Base-by-base conservation (phyloP, 1,139 yeast genomes). In the Blastobotrys malaysiensis region DNA sequence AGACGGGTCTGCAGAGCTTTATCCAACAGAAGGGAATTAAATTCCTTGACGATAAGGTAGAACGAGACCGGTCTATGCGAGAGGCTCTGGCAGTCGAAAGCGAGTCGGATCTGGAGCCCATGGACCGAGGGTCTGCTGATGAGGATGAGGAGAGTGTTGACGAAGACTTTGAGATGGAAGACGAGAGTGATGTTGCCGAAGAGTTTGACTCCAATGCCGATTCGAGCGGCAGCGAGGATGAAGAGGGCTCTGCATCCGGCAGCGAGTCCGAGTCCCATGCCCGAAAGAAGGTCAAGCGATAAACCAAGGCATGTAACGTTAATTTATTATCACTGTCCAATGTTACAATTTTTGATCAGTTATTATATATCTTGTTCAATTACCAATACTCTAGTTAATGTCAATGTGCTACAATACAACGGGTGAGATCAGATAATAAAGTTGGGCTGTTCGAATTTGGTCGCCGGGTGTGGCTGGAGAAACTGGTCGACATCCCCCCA, bases 21-120 rank as follows among this genome's bases (percentile, higher is more conserved):
- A 81, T 95, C 70, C 79, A 79, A 64, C 82, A 84, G 54, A 91
- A 88, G 77, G 88, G 87, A 52, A 74, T 93, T 59, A 78, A 82
- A 62, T 88, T 93, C 55, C 86, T 86, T 75, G 90, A 91, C 68
- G 98, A 93, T 68, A 95, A 89, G 61, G 88, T 84, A 64, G 87
- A 89, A 58, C 95, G 93, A 49, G 88, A 89, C 71, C 84, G 84
- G 52, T 79, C 86, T 76, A 74, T 90, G 65, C 83, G 83, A 60
- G 95, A 88, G 13, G 77, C 88, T 68, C 88, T 81, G 48, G 88
- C 81, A 50, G 86, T 81, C 27, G 85, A 77, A 52, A 88, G 81
- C 55, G 89, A 82, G 51, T 85, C 80, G 53, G 86, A 53, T 24
- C 53, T 55, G 53, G 56, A 43, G 20, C 51, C 49, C 1, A 59